Evolutionary conservation across 2,329 filamentous ascomycete genomes (phyloP).

Genomic region (Waltergamsia citrina): DNA sequence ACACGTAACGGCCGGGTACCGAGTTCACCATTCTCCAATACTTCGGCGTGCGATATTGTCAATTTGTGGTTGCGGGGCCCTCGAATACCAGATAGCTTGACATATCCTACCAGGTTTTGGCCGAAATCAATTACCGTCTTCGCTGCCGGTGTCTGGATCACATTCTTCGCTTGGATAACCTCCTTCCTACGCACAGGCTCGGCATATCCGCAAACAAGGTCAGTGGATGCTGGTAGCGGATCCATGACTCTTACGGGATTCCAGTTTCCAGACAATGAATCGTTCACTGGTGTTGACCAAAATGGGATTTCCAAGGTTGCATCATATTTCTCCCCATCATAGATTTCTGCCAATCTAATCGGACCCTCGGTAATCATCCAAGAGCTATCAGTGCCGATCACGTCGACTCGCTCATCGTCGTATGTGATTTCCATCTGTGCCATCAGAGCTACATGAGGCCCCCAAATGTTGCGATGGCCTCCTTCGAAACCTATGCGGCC

Average conservation of each 20-base stretch:
- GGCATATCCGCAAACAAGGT: not conserved
- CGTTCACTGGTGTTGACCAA: not conserved
- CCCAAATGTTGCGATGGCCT: constrained; percentile 3
- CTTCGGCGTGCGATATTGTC: constrained; percentile 1
- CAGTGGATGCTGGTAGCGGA: not conserved
- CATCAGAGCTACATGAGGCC: not conserved
- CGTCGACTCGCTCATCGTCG: not conserved
- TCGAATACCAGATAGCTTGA: not conserved
- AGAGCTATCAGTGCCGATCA: not conserved
- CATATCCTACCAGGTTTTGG: constrained; percentile 2
- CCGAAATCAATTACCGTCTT: constrained; percentile 2
- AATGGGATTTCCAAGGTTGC: not conserved
- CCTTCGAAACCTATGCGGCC: constrained; percentile 1
- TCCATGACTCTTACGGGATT: not conserved
- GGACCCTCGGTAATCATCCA: not conserved
- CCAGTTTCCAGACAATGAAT: not conserved
- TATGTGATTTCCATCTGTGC: not conserved
- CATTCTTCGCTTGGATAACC: not conserved
- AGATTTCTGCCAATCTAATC: not conserved
- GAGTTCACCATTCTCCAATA: not conserved
- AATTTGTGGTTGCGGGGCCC: constrained; percentile 1
- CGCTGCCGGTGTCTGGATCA: not conserved
- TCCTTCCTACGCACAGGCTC: constrained; percentile 1
- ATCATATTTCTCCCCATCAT: constrained; percentile 2
- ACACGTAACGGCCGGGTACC: not conserved